phyloP scores from a whole-genome alignment of 805 yeast species.

The Starmera pachycereana region DNA sequence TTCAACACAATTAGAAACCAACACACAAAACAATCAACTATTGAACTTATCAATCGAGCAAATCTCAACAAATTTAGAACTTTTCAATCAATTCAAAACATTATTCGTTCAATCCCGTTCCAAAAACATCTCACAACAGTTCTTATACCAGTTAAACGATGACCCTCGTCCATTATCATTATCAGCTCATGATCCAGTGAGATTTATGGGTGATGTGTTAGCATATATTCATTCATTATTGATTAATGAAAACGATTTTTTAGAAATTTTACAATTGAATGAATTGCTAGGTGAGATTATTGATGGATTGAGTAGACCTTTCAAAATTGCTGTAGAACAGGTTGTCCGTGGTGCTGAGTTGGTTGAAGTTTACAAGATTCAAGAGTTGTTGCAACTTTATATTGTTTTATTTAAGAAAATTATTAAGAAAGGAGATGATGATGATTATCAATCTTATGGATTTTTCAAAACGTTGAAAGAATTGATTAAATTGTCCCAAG shows the following conservation, averaged over 20 bases:
- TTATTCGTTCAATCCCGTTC: constrained; percentile 66
- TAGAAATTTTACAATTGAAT: constrained; percentile 9
- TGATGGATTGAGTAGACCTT: constrained; percentile 45
- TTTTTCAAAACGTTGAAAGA: constrained; percentile 18
- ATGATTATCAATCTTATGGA: constrained; percentile 3
- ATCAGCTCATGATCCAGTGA: constrained; percentile 67
- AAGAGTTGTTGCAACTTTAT: constrained; percentile 59
- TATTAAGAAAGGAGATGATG: neutral
- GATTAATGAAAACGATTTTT: constrained; percentile 75
- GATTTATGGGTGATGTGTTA: constrained; percentile 78
- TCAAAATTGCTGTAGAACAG: constrained; percentile 57
- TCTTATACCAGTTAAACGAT: constrained; percentile 41
- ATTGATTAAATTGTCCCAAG: constrained; percentile 25
- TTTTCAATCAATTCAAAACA: constrained; percentile 48
- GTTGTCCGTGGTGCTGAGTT: constrained; percentile 55
- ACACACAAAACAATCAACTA: too few species aligned
- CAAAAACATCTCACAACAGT: constrained; percentile 53
- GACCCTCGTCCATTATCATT: constrained; percentile 42
- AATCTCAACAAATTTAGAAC: constrained; percentile 32
- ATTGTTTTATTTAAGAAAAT: constrained; percentile 45
- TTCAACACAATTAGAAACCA: too few species aligned
- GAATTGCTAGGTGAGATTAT: constrained; percentile 24
- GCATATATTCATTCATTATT: constrained; percentile 83
- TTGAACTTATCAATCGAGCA: constrained; percentile 25
- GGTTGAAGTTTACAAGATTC: constrained; percentile 46